Conservation (phyloP, 1,284 basidiomycete species). For the Porogramme epimiltina region DNA sequence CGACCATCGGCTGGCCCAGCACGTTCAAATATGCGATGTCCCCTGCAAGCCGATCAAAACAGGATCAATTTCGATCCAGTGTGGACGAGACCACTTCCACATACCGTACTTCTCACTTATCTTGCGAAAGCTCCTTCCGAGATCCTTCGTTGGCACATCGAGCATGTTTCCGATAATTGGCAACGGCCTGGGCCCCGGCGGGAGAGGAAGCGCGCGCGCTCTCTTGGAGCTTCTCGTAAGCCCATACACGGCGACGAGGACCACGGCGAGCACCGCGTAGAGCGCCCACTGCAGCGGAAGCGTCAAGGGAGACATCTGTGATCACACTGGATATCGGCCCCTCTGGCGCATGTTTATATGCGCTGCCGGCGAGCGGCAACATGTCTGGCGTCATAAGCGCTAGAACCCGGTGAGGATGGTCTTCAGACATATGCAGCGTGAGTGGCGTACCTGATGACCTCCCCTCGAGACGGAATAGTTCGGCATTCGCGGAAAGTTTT, state of each 20-base stretch:
- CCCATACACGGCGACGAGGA: not conserved
- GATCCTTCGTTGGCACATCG: conserved; percentile 16
- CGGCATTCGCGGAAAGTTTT: too few relatives aligned
- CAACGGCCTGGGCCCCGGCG: conserved; percentile 12
- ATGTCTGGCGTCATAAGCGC: too few relatives aligned
- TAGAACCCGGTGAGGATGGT: too few relatives aligned
- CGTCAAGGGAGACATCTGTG: not conserved
- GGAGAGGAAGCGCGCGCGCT: conserved; percentile 1
- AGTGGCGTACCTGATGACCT: too few relatives aligned
- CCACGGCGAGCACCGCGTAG: not conserved
- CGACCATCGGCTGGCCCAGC: conserved; percentile 14
- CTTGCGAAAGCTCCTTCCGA: conserved; percentile 9
- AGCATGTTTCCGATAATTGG: conserved; percentile 22
- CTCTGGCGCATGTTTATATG: too few relatives aligned
- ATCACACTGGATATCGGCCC: too few relatives aligned
- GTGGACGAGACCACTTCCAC: not conserved
- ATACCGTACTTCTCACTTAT: conserved; percentile 21
- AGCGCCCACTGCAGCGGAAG: too few relatives aligned
- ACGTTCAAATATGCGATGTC: conserved; percentile 18
- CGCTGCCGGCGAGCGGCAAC: too few relatives aligned
- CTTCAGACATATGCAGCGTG: too few relatives aligned
- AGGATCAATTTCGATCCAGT: not conserved
- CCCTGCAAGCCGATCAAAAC: not conserved
- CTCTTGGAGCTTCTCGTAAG: too few relatives aligned
- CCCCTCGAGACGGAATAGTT: too few relatives aligned